Base-by-base conservation (phyloP, 805 yeast species). In the Saturnispora silvae region DNA sequence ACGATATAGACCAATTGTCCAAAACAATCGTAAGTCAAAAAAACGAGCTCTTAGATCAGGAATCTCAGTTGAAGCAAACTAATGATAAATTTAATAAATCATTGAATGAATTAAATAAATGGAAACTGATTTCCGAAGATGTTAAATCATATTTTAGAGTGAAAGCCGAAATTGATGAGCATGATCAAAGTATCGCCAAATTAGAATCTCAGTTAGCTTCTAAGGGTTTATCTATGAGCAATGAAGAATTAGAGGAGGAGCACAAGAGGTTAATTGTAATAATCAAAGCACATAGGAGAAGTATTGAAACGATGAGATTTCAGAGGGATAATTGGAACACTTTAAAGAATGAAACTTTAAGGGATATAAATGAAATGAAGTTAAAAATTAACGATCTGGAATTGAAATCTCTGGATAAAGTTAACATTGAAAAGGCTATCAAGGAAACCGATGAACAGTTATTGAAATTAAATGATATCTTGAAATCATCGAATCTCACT, bases 351-450 rank as follows among this genome's bases (percentile, higher is more conserved):
- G 54, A 61, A 11, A 45, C 75, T 17, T 80, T 77, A 40, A 65
- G 60, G 24, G 54, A 56, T 25, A 54, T 76, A 11, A 74, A 75
- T 40, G 82, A 77, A 45, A 64, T 67, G 37, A 63, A 64, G 46
- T 52, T 79, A 31, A 47, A 51, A 3, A 68, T 81, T 19, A 70
- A 73, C 45, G 65, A 68, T 31, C 51, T 74, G 39, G 81, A 77
- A 47, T 63, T 60, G 33, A 57, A 73, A 4, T 57, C 73, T 22
- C 51, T 65, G 32, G 80, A 75, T 40, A 60, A 66, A 25, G 57
- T 57, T 16, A 64, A 60, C 37, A 48, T 70, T 37, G 56, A 59
- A 37, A 59, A 49, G 18, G 48, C 63, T 3, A 57, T 74, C 5
- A 47, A 48, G 2, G 71, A 63, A 14, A 51, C 56, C 28, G 49